Conservation (phyloP, 2,329 filamentous ascomycete genomes). For the Aspergillus sp. region DNA sequence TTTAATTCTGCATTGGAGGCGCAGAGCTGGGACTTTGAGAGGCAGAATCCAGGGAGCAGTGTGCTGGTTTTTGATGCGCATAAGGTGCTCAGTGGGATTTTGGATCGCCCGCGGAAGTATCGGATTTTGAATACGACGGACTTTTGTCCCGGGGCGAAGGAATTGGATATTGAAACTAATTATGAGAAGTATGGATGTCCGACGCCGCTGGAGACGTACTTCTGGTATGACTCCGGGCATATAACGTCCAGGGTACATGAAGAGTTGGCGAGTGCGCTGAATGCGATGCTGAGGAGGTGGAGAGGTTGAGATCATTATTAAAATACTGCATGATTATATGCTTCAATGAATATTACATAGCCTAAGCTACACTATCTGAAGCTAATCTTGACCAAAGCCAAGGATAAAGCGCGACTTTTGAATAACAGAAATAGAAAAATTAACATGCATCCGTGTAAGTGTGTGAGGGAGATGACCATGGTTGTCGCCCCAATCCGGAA, state of each 20-base stretch:
- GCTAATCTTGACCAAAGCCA: constrained; percentile 7
- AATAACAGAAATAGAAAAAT: constrained; percentile 14
- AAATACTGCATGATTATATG: not conserved
- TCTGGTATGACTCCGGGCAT: constrained; percentile 53
- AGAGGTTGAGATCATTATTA: not conserved
- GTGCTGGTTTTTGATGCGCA: constrained; percentile 50
- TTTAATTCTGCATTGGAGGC: constrained; percentile 45
- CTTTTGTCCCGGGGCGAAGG: constrained; percentile 48
- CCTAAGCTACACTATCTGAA: constrained; percentile 18
- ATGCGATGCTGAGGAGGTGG: constrained; percentile 16
- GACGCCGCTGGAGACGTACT: constrained; percentile 44
- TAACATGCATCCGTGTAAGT: constrained; percentile 17
- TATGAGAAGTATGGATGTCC: constrained; percentile 49
- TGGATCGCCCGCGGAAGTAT: constrained; percentile 44
- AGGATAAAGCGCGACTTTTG: constrained; percentile 17
- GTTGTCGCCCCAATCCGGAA: constrained; percentile 11
- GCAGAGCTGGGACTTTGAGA: constrained; percentile 37
- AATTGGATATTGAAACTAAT: constrained; percentile 46
- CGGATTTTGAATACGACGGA: constrained; percentile 49
- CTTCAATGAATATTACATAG: constrained; percentile 8
- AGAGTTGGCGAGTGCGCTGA: constrained; percentile 33
- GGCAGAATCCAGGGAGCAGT: constrained; percentile 31
- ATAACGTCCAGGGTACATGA: constrained; percentile 45
- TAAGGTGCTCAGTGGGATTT: constrained; percentile 40
- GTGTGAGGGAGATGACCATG: constrained; percentile 6